phyloP scores from a whole-genome alignment of 441 rosid genomes.

The Corymbia calophylla region DNA sequence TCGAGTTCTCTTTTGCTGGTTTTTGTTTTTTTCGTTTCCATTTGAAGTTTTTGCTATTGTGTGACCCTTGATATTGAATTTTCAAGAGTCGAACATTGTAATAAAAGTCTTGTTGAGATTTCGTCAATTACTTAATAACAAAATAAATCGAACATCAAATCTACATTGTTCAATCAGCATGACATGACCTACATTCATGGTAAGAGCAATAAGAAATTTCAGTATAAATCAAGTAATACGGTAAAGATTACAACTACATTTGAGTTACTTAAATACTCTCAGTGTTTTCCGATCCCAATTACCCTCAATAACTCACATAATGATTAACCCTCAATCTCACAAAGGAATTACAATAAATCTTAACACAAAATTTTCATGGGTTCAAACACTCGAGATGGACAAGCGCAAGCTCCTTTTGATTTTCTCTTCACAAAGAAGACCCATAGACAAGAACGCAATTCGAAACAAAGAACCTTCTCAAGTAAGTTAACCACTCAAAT shows the following conservation, averaged over 20 bases:
- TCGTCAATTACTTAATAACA: not conserved
- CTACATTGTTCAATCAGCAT: too few species aligned
- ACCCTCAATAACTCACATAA: not conserved
- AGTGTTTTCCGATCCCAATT: not conserved
- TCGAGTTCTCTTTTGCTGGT: not conserved
- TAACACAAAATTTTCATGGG: not conserved
- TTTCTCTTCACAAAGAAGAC: not conserved
- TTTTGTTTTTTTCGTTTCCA: not conserved
- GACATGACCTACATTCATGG: too few species aligned
- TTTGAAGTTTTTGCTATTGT: not conserved
- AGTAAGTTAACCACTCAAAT: not conserved
- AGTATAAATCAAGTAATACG: rapidly evolving
- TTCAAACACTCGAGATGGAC: not conserved
- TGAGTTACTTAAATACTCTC: not conserved
- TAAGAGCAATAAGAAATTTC: not conserved
- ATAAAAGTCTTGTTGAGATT: not conserved
- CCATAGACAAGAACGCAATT: not conserved
- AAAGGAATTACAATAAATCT: not conserved
- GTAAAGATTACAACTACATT: not conserved
- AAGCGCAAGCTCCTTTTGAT: not conserved
- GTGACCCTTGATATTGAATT: not conserved
- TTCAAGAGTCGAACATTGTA: not conserved
- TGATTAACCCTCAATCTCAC: not conserved
- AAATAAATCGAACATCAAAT: not conserved
- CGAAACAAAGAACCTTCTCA: not conserved